A percentile compares a stretch with the other conserved stretches of the same genome.
Conservation (phyloP, 495 filamentous ascomycete species). For the Talaromyces ruber region DNA sequence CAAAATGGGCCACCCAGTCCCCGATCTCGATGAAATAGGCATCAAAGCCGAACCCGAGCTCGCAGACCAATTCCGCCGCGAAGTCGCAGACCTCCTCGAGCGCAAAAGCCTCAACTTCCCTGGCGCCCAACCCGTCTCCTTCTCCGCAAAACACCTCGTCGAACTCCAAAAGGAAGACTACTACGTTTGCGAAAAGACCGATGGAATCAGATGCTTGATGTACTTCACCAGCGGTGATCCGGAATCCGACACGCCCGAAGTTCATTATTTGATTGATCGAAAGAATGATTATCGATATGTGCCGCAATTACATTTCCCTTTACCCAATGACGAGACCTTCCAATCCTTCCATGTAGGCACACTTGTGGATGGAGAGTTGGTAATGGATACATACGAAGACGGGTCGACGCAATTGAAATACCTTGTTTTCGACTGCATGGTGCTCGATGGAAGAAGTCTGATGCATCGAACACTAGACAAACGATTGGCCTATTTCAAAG, state of each 20-base stretch:
- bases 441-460: constrained; percentile 65
- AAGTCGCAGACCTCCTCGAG: constrained; percentile 69
- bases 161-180: constrained; percentile 79
- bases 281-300: constrained; percentile 92
- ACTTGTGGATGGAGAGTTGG: constrained; percentile 86
- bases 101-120: constrained; percentile 64
- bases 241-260: constrained; percentile 41
- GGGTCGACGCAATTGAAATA: constrained; percentile 64
- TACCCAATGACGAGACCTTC: constrained; percentile 47
- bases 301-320: constrained; percentile 72
- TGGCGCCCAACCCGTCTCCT: constrained; percentile 92
- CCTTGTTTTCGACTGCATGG: constrained; percentile 87
- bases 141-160: constrained; percentile 64
- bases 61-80: constrained; percentile 51
- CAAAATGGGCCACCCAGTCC: constrained; percentile 36
- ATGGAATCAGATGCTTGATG: constrained; percentile 89
- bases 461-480: constrained; percentile 80
- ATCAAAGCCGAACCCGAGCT: constrained; percentile 52
- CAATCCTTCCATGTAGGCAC: constrained; percentile 68
- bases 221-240: constrained; percentile 60
- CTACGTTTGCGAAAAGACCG: constrained; percentile 97
- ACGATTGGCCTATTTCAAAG: constrained; percentile 76
- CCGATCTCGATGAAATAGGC: constrained; percentile 44
- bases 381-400: constrained; percentile 60
- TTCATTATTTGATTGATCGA: constrained; percentile 85